Evolutionary conservation across 78 protist species (phyloP), one percentile per base, ranked within the genome.

Genomic region (slime mould (Dictyostelium discoideum)): DNA sequence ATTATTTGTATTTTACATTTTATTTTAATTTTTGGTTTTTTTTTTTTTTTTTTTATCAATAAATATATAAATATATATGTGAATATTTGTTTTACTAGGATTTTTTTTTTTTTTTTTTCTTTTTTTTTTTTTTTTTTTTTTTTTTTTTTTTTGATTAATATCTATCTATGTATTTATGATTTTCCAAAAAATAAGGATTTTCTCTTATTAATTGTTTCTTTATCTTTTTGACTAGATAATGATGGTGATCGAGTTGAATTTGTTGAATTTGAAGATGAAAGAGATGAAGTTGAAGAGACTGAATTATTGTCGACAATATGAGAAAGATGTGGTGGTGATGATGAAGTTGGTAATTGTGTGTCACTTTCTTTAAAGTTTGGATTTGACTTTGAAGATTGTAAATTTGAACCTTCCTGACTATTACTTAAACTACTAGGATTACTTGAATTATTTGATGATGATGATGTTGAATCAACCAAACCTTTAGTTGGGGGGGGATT

Each of bases 401-500:
- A 78, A 13, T 44, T 39, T 22, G 84, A 42, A 42, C 39, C 14
- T 22, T 78, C 84, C 5, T 22, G 39, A 78, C 84, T 78, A 78
- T 78, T 78, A 20, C 29, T 42, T 78, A 78, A 78, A 78, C 84
- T 78, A 78, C 57, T 78, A 20, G 50, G 84, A 78, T 78, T 78
- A 73, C 79, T 73, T 22, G 60, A 40, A 42, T 37, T 44, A 18
- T 44, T 39, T 40, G 84, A 78, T 16, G 65, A 54, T 54, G 65
- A 16, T 32, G 84, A 16, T 32, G 84, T 42, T 42, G 57, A 78
- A 13, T 78, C 57, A 26, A 78, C 84, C 14, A 29, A 78, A 1
- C 24, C 81, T 74, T 24, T 74, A 24, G 81, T 74, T 74, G 81
- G 81, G 0, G 81, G 3, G 18, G 13, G 13, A 63, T 22, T 63